Evolutionary conservation across 2,329 filamentous ascomycete species (phyloP), one percentile per base, ranked within the genome.

Genomic region (Herpomyces periplanetae): DNA sequence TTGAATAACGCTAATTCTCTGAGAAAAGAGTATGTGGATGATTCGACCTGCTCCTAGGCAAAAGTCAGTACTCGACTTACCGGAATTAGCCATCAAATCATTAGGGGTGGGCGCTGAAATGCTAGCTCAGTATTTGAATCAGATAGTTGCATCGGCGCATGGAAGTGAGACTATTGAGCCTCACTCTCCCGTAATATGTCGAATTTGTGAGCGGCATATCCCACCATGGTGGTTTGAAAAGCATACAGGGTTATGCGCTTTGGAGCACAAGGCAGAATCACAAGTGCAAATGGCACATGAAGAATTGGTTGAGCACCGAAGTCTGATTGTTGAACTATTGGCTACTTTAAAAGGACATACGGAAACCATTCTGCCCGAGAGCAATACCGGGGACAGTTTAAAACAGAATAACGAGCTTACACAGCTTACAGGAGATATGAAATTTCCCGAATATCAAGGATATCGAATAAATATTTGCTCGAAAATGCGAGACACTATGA

Each of bases 21-120:
- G n/a, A n/a, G n/a, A n/a, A n/a, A n/a, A 87, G 68, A 85, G 69
- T 8, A 96, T 96, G 84, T 96, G 80, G 80, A 96, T 96, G 71
- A 56, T 96, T 28, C 65, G 80, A 27, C 80, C 75, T 2, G n/a
- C n/a, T n/a, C n/a, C n/a, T n/a, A n/a, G n/a, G n/a, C n/a, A n/a
- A n/a, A n/a, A n/a, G n/a, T 85, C 71, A 39, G 60, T 71, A 15
- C 91, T 96, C 29, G 80, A 91, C 35, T 52, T 96, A 4, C 75
- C 84, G 8, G 47, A 57, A 22, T 44, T 87, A 11, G 60, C 96
- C 24, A 73, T 91, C 19, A 73, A 91, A 31, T 75, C 73, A 2
- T 49, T 96, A 8, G 80, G 80, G 14, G 73, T 85, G 11, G 80
- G 80, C 15, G 84, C 80, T 19, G 73, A 91, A 38, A 61, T 96